phyloP scores from a whole-genome alignment of 805 yeast genomes.

The Kuraishia hungarica region DNA sequence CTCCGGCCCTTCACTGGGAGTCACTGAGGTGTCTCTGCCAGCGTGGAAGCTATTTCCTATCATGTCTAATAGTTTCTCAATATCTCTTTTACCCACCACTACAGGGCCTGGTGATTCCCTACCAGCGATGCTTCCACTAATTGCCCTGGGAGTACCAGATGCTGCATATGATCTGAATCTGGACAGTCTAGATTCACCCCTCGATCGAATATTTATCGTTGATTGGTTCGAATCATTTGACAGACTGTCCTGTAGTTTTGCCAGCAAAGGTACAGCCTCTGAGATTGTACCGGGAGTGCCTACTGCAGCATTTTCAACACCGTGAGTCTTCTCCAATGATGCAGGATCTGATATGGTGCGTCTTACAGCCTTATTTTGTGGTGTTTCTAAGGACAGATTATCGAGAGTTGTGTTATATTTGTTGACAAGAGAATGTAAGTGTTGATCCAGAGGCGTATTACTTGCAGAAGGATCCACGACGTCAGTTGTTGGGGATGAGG shows the following conservation, averaged over 20 bases:
- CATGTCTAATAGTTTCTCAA: constrained; percentile 6
- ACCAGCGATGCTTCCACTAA: background rate
- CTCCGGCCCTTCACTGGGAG: background rate
- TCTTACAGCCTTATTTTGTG: background rate
- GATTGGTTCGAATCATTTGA: background rate
- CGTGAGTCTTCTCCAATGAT: background rate
- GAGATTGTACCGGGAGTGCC: background rate
- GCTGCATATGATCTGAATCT: background rate
- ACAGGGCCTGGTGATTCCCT: background rate
- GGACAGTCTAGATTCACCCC: background rate
- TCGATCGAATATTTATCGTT: background rate
- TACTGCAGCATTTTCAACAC: background rate
- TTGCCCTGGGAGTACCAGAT: background rate
- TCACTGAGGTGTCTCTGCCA: background rate
- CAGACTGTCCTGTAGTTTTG: constrained; percentile 9
- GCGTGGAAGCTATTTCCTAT: constrained; percentile 6
- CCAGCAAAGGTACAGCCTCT: constrained; percentile 1
- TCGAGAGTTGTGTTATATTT: constrained; percentile 33
- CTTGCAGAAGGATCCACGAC: constrained; percentile 9
- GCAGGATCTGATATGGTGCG: background rate
- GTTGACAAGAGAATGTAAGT: constrained; percentile 22
- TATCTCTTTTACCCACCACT: background rate
- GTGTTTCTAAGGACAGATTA: constrained; percentile 6
- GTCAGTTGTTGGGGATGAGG: constrained; percentile 35
- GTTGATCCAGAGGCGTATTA: constrained; percentile 18